Percentiles rank a stretch among this genome's conserved stretches.
These are phyloP conservation scores for Gliomastix tumulicola DNA, from an alignment of 2,329 filamentous ascomycete genomes.

Conservation along the genomic window DNA sequence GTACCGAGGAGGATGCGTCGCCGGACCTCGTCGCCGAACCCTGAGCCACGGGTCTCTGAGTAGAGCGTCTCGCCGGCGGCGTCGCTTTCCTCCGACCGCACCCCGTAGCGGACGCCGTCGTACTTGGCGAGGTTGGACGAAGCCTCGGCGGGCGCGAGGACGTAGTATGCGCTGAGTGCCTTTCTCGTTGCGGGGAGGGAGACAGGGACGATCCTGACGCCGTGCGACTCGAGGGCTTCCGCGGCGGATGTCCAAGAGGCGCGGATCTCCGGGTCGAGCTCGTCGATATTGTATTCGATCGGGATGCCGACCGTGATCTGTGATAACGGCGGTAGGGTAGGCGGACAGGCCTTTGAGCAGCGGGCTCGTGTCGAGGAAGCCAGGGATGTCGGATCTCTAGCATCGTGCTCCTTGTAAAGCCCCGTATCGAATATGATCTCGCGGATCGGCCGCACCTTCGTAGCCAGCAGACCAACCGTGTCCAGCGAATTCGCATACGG, in stretches of 20 bases:
- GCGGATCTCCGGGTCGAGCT: conserved; percentile 65
- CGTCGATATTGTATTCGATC: conserved; percentile 80
- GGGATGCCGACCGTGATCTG: conserved; percentile 49
- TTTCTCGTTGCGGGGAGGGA: conserved; percentile 77
- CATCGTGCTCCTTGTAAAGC: conserved; percentile 51
- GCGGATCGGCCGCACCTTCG: conserved; percentile 41
- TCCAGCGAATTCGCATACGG: conserved; percentile 91
- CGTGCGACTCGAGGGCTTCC: conserved; percentile 49
- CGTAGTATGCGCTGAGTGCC: conserved; percentile 88
- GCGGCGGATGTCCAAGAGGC: conserved; percentile 62
- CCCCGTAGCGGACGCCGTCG: conserved; percentile 90
- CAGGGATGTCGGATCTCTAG: conserved; percentile 69
- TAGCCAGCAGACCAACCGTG: conserved; percentile 73
- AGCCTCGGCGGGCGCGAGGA: conserved; percentile 90
- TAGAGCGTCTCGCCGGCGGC: conserved; percentile 63
- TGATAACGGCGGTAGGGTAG: conserved; percentile 14
- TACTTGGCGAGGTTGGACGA: conserved; percentile 96
- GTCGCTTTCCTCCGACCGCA: conserved; percentile 41
- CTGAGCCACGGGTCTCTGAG: conserved; percentile 62
- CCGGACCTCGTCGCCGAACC: conserved; percentile 80
- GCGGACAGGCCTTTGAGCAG: conserved; percentile 23
- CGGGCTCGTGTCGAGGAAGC: conserved; percentile 44
- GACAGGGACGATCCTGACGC: conserved; percentile 67
- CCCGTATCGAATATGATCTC: conserved; percentile 42
- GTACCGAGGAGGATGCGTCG: conserved; percentile 82